These are phyloP conservation scores for Favolaschia claudopus DNA, from an alignment of 768 basidiomycete genomes.

Conservation along the genomic window DNA sequence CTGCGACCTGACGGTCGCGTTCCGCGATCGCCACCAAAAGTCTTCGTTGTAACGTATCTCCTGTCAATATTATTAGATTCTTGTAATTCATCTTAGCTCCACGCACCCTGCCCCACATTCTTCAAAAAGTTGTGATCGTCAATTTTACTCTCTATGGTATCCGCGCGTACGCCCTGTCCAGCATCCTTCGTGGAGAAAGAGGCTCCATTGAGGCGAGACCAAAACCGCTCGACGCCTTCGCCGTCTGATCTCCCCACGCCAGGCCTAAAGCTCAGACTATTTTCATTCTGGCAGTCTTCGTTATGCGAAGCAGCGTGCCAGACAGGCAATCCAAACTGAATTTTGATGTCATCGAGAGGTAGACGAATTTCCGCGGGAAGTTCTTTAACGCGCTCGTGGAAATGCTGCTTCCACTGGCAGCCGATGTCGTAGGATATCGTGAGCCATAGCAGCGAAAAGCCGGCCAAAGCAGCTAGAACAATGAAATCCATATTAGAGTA, in stretches of 20 bases:
- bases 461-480: not conserved
- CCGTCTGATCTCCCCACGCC: too few species aligned
- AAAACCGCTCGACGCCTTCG: not conserved
- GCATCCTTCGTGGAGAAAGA: not conserved
- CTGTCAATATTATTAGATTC: too few species aligned
- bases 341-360: too few species aligned
- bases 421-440: too few species aligned
- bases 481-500: conserved; percentile 7
- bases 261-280: not conserved
- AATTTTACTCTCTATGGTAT: not conserved
- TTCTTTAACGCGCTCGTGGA: not conserved
- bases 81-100: too few species aligned
- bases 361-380: too few species aligned
- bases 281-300: not conserved
- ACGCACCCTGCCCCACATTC: too few species aligned
- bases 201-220: not conserved
- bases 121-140: too few species aligned
- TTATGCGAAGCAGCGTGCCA: not conserved
- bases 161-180: not conserved
- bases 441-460: not conserved
- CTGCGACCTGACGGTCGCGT: too few species aligned
- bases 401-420: not conserved
- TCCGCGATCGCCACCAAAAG: too few species aligned
- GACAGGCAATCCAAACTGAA: too few species aligned
- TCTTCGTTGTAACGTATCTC: too few species aligned